Evolutionary conservation across 1,139 yeast genomes (phyloP), one percentile per base, ranked within the genome.

Genomic region (Protomyces gravidus): DNA sequence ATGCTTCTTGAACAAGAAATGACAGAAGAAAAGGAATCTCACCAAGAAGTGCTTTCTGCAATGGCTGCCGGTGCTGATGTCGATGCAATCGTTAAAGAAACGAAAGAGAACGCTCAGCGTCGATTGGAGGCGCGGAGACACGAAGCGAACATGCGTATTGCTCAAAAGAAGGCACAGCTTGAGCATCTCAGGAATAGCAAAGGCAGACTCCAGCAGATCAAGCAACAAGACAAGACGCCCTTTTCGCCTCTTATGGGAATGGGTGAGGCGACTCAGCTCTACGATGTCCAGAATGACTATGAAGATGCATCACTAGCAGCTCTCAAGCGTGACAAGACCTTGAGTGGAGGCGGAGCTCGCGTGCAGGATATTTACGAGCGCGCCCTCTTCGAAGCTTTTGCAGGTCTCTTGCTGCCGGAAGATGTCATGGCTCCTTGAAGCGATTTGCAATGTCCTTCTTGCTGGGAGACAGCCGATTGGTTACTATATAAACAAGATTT

Each of bases 181-280:
- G 32, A 48, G 32, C 25, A 26, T 27, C 21, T 21, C 23, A 21
- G 17, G 36, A 15, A 30, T 25, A 28, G 51, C 17, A 45, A 36
- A 32, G 50, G 55, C 55, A 57, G 33, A 61, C 76, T 71, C 61
- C 75, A 78, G 63, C 81, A 78, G 60, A 79, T 75, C 61, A 76
- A 68, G 36, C 65, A 71, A 15, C 71, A 75, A 45, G 70, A 71
- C 32, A 67, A 71, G 40, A 75, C 81, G 2, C 97, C 97, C 27
- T 92, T 90, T 71, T 89, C 97, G 2, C 97, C 98, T 11, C 90
- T 92, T 73, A 83, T 83, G 68, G 97, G 97, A 55, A 97, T 92
- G 73, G 78, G 95, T 58, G 85, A 86, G 62, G 65, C 75, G 19
- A 71, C 76, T n/a, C 76, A 76, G 55, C 71, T 75, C 25, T 80